A percentile compares a stretch with the other conserved stretches of the same genome.
Conservation (phyloP, 2,329 filamentous ascomycete genomes). For the Beauveria sp. region DNA sequence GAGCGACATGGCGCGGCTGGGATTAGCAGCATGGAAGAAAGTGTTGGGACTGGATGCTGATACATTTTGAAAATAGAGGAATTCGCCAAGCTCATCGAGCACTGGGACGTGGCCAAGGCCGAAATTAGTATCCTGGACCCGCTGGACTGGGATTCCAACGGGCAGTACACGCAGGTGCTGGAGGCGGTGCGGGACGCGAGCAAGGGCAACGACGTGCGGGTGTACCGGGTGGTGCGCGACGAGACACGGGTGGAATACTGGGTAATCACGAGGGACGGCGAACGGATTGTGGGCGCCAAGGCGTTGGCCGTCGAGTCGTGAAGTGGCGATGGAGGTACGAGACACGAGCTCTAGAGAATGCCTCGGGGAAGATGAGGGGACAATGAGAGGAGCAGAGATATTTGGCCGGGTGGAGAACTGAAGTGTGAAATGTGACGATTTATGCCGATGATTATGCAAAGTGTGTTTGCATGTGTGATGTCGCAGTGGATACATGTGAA, state of each 20-base stretch:
- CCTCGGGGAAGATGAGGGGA: too few relatives aligned
- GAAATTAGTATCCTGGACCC: conserved; percentile 59
- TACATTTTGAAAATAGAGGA: conserved; percentile 43
- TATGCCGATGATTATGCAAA: not conserved
- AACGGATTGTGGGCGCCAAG: conserved; percentile 68
- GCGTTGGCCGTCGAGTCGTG: conserved; percentile 62
- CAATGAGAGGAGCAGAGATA: not conserved
- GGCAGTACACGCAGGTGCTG: conserved; percentile 61
- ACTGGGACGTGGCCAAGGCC: conserved; percentile 44
- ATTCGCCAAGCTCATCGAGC: conserved; percentile 60
- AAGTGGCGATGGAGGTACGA: not conserved
- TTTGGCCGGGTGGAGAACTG: not conserved
- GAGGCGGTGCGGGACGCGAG: conserved; percentile 60
- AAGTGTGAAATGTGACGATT: not conserved
- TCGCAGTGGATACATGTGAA: not conserved
- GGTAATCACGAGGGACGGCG: conserved; percentile 58
- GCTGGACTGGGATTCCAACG: conserved; percentile 64
- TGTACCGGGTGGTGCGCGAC: conserved; percentile 63
- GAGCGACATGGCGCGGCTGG: too few relatives aligned
- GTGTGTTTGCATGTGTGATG: not conserved
- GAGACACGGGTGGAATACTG: conserved; percentile 69
- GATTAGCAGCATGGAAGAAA: too few relatives aligned
- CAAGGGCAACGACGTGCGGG: conserved; percentile 59
- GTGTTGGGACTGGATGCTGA: not conserved
- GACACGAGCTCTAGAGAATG: too few relatives aligned